Evolutionary conservation across 768 basidiomycete genomes (phyloP).

Genomic region (Termitomyces eurrhizus): DNA sequence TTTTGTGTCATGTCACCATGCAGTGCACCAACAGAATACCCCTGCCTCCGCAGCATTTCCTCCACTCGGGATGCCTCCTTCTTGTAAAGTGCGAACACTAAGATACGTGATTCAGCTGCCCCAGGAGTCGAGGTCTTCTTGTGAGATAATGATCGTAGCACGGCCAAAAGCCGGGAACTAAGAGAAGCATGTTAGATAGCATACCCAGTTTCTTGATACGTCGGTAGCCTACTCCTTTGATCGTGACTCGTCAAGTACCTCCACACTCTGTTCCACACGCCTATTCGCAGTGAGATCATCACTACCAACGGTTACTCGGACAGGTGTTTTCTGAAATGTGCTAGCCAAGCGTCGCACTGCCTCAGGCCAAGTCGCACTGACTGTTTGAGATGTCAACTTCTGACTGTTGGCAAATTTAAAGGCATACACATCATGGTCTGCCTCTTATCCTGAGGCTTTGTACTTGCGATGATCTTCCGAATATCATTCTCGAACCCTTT

Average conservation of each 20-base stretch:
- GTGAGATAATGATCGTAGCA: constrained; percentile 51
- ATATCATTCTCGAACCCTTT: constrained; percentile 99
- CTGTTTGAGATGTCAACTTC: constrained; percentile 33
- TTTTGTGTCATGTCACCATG: constrained; percentile 91
- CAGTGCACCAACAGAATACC: constrained; percentile 74
- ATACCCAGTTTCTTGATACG: constrained; percentile 7
- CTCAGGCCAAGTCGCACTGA: constrained; percentile 99
- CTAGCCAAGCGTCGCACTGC: constrained; percentile 84
- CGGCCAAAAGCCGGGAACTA: constrained; percentile 58
- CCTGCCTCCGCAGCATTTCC: constrained; percentile 66
- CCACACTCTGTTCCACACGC: constrained; percentile 88
- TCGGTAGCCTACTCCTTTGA: constrained; percentile 71
- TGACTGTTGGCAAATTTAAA: constrained; percentile 3
- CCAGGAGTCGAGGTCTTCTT: constrained; percentile 56
- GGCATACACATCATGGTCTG: constrained; percentile 93
- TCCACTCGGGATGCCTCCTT: constrained; percentile 94
- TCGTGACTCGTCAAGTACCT: constrained; percentile 82
- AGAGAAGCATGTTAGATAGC: background rate
- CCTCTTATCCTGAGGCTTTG: constrained; percentile 62
- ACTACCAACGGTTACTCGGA: constrained; percentile 91
- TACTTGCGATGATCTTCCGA: constrained; percentile 76
- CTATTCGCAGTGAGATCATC: constrained; percentile 95
- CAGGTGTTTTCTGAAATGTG: constrained; percentile 81
- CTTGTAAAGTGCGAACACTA: constrained; percentile 97
- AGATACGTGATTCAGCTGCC: constrained; percentile 60